Evolutionary conservation across 352 stramenopile species (phyloP), one percentile per base, ranked within the genome.

Genomic region (Globisporangium echinulatum): DNA sequence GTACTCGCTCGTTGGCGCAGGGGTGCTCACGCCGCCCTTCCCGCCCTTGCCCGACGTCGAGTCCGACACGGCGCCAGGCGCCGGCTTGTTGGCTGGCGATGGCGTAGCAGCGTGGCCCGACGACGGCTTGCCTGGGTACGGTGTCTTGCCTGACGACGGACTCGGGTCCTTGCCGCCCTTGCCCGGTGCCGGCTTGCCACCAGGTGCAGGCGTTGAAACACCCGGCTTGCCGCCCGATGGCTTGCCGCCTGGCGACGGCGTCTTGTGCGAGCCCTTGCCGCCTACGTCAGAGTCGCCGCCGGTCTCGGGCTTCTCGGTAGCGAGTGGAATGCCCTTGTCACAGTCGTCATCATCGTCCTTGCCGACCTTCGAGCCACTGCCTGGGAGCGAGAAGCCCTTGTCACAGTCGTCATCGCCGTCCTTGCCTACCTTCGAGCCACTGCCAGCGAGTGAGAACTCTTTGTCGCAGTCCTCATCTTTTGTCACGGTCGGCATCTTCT

Each of bases 381-480:
- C 64, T 4, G 63, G 43, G 38, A 59, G 19, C 4, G 58, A 58
- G 49, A 62, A 65, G 9, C 36, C 47, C 52, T 59, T 65, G 61
- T 61, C 50, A 17, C 49, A 57, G 54, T 60, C 49, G 17, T 54
- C 52, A 49, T 66, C 61, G 11, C 61, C 61, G 17, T 61, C 58
- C 43, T 54, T 55, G n/a, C 56, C 58, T 1, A 25, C 49, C 7
- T 38, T 56, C 3, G 48, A 60, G 37, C 57, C 52, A 37, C 72
- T 77, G 37, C 72, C 69, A 0, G 71, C 66, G 1, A 59, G 62
- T 4, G 68, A 72, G 38, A 75, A 71, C 17, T 71, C 71, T 53
- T 79, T 69, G n/a, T 62, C 67, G 67, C 69, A 69, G 14, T 70
- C 70, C 37, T 68, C 61, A 4, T 51, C 56, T 19, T 62, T 62